Conservation (phyloP, 306 rosid genomes). For the Citrullus colocynthis region DNA sequence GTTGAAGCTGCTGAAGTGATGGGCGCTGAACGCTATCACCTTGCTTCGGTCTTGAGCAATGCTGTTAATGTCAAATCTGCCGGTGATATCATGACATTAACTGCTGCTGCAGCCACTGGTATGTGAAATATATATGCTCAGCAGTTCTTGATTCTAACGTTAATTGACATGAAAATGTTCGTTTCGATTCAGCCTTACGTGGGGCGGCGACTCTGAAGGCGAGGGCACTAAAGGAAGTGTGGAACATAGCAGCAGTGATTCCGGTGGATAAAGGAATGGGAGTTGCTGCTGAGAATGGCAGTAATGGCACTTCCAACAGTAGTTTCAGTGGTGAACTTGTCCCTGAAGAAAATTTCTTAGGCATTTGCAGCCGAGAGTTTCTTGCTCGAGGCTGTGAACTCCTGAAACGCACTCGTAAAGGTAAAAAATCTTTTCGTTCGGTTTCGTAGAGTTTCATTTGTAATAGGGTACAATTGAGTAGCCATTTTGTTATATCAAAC, state of each 20-base stretch:
- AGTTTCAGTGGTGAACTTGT: constrained; percentile 74
- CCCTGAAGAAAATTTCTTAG: constrained; percentile 70
- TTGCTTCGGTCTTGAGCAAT: constrained; percentile 59
- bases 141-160: background rate
- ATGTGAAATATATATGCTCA: background rate
- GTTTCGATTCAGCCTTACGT: constrained; percentile 51
- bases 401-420: constrained; percentile 90
- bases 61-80: constrained; percentile 89
- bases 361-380: constrained; percentile 65
- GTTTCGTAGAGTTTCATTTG: background rate
- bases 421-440: constrained; percentile 5
- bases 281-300: constrained; percentile 20
- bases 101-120: constrained; percentile 79
- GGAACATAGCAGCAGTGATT: constrained; percentile 89
- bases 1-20: constrained; percentile 85
- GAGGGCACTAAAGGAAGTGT: constrained; percentile 88
- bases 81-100: constrained; percentile 74
- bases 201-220: constrained; percentile 98
- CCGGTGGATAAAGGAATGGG: constrained; percentile 74
- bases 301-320: constrained; percentile 50
- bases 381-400: constrained; percentile 74
- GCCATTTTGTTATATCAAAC: too few species aligned
- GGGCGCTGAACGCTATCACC: constrained; percentile 89
- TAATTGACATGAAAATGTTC: background rate
- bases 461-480: background rate